Conservation (phyloP, 495 filamentous ascomycete genomes). For the Sporormia fimetaria region DNA sequence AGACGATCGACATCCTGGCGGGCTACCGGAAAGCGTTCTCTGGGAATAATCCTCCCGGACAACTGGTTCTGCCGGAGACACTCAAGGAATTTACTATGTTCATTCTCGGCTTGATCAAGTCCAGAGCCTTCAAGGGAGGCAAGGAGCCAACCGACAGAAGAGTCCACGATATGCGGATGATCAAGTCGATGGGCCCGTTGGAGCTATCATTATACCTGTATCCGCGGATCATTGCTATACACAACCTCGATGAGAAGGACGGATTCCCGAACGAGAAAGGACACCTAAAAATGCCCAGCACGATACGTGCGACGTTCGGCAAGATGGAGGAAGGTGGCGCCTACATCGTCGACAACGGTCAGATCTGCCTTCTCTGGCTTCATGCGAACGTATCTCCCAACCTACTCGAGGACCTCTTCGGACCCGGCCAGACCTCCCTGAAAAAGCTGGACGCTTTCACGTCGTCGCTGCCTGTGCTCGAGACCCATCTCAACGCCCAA, state of each 20-base stretch:
- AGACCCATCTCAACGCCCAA: conserved; percentile 91
- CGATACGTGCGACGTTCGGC: conserved; percentile 74
- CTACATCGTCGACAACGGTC: conserved; percentile 97
- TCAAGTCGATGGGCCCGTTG: conserved; percentile 71
- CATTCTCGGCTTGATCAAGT: conserved; percentile 86
- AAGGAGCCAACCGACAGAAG: conserved; percentile 84
- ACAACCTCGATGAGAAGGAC: conserved; percentile 61
- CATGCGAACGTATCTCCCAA: conserved; percentile 67
- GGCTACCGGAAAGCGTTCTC: conserved; percentile 87
- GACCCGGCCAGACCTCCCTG: conserved; percentile 59
- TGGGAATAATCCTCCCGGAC: conserved; percentile 74
- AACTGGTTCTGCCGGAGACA: conserved; percentile 89
- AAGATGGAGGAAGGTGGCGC: conserved; percentile 87
- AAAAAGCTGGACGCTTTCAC: conserved; percentile 66
- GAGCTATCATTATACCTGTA: conserved; percentile 92
- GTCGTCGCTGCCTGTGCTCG: conserved; percentile 57
- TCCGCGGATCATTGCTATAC: conserved; percentile 81
- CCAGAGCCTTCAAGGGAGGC: conserved; percentile 84
- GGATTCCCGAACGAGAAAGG: conserved; percentile 85
- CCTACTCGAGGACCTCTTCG: conserved; percentile 83
- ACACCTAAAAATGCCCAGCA: conserved; percentile 52
- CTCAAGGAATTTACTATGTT: conserved; percentile 97
- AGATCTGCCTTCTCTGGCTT: conserved; percentile 81
- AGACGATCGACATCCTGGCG: conserved; percentile 87
- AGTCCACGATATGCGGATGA: conserved; percentile 80